phyloP scores from a whole-genome alignment of 768 basidiomycete species.

The Rhizopogon salebrosus region DNA sequence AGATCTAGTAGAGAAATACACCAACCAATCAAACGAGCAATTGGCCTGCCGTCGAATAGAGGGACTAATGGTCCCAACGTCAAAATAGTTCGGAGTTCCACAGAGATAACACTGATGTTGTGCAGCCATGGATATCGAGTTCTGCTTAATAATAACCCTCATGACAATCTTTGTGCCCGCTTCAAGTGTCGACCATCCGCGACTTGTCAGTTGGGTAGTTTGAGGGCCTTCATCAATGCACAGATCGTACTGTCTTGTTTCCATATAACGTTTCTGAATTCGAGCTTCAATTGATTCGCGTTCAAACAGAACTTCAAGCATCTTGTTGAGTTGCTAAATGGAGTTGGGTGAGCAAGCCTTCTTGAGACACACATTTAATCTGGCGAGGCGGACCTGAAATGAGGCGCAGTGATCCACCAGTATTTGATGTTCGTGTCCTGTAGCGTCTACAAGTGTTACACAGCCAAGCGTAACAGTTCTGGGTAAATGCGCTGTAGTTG shows the following conservation, averaged over 20 bases:
- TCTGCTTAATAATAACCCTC: slow-evolving; percentile 17
- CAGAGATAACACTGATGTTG: slow-evolving; percentile 15
- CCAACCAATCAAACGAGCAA: slow-evolving; percentile 21
- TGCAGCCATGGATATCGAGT: slow-evolving; percentile 8
- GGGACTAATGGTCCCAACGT: slow-evolving; percentile 5
- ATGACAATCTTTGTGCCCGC: slow-evolving; percentile 21
- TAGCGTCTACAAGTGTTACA: slow-evolving; percentile 21
- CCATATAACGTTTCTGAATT: slow-evolving; percentile 21
- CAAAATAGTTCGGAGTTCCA: slow-evolving; percentile 13
- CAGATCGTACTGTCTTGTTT: slow-evolving; percentile 17
- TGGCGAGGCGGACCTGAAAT: slow-evolving; percentile 14
- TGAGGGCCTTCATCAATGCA: slow-evolving; percentile 18
- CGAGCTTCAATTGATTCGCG: slow-evolving; percentile 13
- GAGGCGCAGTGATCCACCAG: slow-evolving; percentile 19
- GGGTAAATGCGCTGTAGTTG: slow-evolving; percentile 11
- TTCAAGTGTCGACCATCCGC: slow-evolving; percentile 18
- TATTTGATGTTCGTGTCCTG: slow-evolving; percentile 22
- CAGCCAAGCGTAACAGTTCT: slow-evolving; percentile 8
- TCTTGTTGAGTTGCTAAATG: slow-evolving; percentile 18
- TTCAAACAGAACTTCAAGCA: slow-evolving; percentile 14
- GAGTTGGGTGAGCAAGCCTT: not conserved
- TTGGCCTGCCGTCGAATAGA: slow-evolving; percentile 19
- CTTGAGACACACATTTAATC: not conserved
- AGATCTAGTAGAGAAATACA: not conserved
- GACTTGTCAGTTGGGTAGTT: slow-evolving; percentile 15